Conservation (phyloP, 805 yeast species). For the Diddensiella transvaalensis region DNA sequence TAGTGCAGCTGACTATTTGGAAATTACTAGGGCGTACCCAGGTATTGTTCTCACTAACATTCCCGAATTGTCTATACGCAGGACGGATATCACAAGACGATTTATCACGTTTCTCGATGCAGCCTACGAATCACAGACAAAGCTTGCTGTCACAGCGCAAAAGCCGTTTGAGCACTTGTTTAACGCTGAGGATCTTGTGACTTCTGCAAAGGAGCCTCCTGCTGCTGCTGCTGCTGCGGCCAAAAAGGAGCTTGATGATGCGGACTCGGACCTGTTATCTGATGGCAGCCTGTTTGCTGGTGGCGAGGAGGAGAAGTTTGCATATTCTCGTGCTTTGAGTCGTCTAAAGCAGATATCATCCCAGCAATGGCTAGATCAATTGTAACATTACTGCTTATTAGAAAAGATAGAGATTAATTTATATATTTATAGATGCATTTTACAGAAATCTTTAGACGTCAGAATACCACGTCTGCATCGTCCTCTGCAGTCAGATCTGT, state of each 20-base stretch:
- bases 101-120: conserved; percentile 95
- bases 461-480: conserved; percentile 45
- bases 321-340: conserved; percentile 91
- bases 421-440: background rate
- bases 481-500: conserved; percentile 38
- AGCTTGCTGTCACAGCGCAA: conserved; percentile 84
- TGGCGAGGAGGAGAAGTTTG: conserved; percentile 87
- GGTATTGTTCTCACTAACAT: conserved; percentile 89
- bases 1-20: conserved; percentile 92
- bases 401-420: background rate
- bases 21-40: conserved; percentile 69
- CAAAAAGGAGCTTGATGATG: conserved; percentile 57
- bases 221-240: conserved; percentile 36
- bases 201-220: conserved; percentile 19
- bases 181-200: conserved; percentile 67
- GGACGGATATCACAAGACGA: conserved; percentile 80
- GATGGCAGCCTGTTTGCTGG: conserved; percentile 54
- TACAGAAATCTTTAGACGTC: no score
- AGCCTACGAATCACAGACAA: conserved; percentile 85
- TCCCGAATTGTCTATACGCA: conserved; percentile 74
- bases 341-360: conserved; percentile 93
- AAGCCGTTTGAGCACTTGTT: conserved; percentile 81
- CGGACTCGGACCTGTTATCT: conserved; percentile 53
- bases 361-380: conserved; percentile 61
- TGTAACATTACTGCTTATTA: background rate